Base-by-base conservation (phyloP, 257 asterid species). In the Plantago ovata region DNA sequence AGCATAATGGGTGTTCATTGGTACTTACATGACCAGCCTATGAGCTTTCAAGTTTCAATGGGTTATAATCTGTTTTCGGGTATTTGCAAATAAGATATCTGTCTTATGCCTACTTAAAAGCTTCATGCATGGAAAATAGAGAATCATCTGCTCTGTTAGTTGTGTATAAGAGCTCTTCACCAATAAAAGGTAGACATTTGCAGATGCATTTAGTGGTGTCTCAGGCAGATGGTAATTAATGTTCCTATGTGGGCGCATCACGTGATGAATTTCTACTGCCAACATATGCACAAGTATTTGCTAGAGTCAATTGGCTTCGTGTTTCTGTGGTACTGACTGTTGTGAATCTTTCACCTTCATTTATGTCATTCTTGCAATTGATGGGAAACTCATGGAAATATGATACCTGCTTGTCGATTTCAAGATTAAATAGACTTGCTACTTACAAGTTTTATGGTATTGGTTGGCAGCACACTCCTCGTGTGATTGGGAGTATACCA, bases 401-500 rank as follows among this genome's bases (percentile, higher is more conserved):
- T 55, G 42, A 39, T 39, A 38, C 46, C 38, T 55, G 18, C 58
- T 14, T 23, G 36, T 24, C 60, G 56, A 50, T 74, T 79, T 60
- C 36, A 38, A 52, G 13, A 19, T 3, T 43, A 23, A 47, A 28
- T 28, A 8, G 0, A 24, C 32, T 24, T 5, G 28, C 50, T 33
- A 61, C 77, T 81, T 46, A 75, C 66, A 24, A 23, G 56, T 41
- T 81, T n/a, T 23, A 60, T 73, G 59, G 28, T 63, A 47, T 73
- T 75, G 73, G 72, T 73, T 75, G 73, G 72, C 98, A 92, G 96
- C 98, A 92, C 81, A 83, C 89, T 19, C 98, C 96, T 56, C 83
- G 96, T 61, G 83, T 92, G 54, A 83, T 80, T 70, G 72, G 68
- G 56, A 76, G 58, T 69, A 83, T 92, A 81, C 96, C 96, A 16